phyloP scores from a whole-genome alignment of 129 eudicot species.

The Lactuca sativa region DNA sequence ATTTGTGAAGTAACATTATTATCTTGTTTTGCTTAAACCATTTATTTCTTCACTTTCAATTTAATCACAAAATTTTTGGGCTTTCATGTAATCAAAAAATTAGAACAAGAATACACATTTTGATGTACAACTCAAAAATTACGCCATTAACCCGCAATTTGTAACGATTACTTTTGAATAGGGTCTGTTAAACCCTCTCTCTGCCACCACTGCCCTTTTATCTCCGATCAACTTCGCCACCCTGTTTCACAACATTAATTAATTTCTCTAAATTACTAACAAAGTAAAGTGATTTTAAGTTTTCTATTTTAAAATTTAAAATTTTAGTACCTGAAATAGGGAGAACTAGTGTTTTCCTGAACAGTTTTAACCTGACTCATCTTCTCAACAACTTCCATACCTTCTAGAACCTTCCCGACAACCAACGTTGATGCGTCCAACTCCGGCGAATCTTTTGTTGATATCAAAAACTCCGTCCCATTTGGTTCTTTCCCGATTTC shows the following conservation, averaged over 20 bases:
- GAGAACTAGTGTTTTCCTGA: slow-evolving; percentile 85
- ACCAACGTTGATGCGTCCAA: slow-evolving; percentile 75
- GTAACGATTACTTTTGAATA: slow-evolving; percentile 81
- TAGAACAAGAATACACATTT: slow-evolving; percentile 8
- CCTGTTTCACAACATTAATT: slow-evolving; percentile 42
- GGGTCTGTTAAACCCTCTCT: slow-evolving; percentile 91
- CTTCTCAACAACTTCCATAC: slow-evolving; percentile 81
- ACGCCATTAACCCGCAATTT: slow-evolving; percentile 71
- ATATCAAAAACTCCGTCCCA: slow-evolving; percentile 85
- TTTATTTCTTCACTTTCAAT: background rate
- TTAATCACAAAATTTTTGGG: slow-evolving; percentile 10
- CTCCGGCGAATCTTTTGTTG: slow-evolving; percentile 72
- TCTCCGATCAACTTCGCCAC: slow-evolving; percentile 96
- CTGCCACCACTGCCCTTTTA: slow-evolving; percentile 96
- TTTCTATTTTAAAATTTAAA: background rate
- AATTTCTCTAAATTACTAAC: too few species aligned
- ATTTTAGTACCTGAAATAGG: slow-evolving; percentile 85
- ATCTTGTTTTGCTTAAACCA: slow-evolving; percentile 17
- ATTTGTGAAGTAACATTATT: background rate
- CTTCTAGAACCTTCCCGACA: slow-evolving; percentile 78
- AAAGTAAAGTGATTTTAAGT: too few species aligned
- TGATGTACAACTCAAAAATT: slow-evolving; percentile 32
- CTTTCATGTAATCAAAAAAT: slow-evolving; percentile 15
- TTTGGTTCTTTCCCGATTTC: slow-evolving; percentile 78
- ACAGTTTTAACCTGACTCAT: slow-evolving; percentile 80